Percentiles rank a stretch among this genome's conserved stretches.
These are phyloP conservation scores for Lachancea dasiensis DNA, from an alignment of 805 yeast species.

Conservation along the genomic window DNA sequence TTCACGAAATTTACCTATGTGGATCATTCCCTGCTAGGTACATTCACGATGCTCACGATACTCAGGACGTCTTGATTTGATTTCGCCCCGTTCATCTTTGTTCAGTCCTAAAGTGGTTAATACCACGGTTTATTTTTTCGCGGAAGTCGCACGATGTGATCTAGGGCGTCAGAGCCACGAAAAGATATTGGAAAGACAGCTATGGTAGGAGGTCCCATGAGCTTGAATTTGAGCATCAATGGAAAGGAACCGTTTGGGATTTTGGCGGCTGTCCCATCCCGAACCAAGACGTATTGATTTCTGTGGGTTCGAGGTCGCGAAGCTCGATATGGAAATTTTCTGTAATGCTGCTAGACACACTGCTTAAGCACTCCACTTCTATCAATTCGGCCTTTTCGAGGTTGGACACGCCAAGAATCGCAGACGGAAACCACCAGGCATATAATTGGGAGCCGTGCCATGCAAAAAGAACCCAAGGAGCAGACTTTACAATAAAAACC, in stretches of 20 bases:
- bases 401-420: neutral
- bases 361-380: neutral
- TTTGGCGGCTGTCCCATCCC: too few relatives aligned
- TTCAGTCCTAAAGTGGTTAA: constrained; percentile 7
- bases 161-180: constrained; percentile 9
- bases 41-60: constrained; percentile 2
- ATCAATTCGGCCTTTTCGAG: neutral
- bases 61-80: neutral
- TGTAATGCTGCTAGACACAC: neutral
- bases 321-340: constrained; percentile 1
- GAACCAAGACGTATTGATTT: too few relatives aligned
- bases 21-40: constrained; percentile 3
- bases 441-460: constrained; percentile 2
- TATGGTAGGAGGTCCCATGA: constrained; percentile 1
- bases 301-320: neutral
- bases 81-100: neutral
- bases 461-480: neutral
- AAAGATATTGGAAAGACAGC: too few relatives aligned
- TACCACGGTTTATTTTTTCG: constrained; percentile 8
- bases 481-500: neutral
- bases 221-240: neutral
- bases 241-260: too few relatives aligned
- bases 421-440: constrained; percentile 2
- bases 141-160: constrained; percentile 1
- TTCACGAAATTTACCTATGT: constrained; percentile 6